A percentile compares a stretch with the other conserved stretches of the same genome.
These are phyloP conservation scores for Thinopyrum obtusiflorum DNA, from an alignment of 202 grass and related monocot genomes.

Conservation along the genomic window DNA sequence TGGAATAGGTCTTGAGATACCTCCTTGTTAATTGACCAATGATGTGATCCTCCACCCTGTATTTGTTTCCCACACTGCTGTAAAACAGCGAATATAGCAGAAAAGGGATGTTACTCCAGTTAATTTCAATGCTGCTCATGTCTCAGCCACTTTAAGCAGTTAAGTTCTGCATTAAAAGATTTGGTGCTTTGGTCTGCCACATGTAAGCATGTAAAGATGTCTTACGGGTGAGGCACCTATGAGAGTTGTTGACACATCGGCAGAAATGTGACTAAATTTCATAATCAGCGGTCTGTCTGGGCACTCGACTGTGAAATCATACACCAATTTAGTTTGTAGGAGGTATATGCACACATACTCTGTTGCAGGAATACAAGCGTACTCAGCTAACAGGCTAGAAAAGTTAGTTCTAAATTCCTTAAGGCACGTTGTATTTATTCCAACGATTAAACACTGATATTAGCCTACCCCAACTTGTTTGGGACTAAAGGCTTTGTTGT, in stretches of 20 bases:
- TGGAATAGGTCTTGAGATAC: slow-evolving; percentile 19
- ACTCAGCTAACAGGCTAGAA: neutral
- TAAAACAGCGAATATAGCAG: neutral
- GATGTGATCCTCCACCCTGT: neutral
- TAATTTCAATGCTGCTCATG: neutral
- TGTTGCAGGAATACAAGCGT: neutral
- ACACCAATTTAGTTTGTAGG: neutral
- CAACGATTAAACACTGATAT: neutral
- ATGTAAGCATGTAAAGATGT: slow-evolving; percentile 14
- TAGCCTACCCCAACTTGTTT: too few species aligned
- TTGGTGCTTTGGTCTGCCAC: slow-evolving; percentile 4
- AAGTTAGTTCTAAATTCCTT: slow-evolving; percentile 22
- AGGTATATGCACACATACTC: neutral
- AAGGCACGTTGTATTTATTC: slow-evolving; percentile 18
- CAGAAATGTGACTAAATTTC: neutral
- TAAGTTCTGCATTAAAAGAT: neutral
- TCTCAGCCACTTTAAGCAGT: slow-evolving; percentile 3
- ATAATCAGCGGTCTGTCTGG: neutral
- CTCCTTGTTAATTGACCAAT: neutral
- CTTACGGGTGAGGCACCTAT: neutral
- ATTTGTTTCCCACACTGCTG: neutral
- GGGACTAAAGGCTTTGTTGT: too few species aligned
- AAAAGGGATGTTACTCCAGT: neutral
- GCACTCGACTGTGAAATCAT: neutral
- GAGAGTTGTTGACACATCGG: slow-evolving; percentile 3